Conservation (phyloP, 106 monocot species). For the Allium fistulosum region DNA sequence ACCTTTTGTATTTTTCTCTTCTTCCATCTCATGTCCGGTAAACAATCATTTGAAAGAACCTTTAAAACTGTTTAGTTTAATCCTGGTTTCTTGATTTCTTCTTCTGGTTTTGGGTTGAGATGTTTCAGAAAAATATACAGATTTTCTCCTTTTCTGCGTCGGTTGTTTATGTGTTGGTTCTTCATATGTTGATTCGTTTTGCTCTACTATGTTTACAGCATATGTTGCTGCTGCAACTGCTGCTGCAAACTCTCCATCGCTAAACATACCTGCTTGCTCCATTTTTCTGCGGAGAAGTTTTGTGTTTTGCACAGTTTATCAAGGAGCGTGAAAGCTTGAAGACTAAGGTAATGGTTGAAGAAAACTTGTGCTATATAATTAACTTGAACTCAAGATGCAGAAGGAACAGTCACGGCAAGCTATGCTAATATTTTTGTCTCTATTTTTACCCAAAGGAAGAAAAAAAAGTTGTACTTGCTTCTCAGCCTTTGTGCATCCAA, state of each 20-base stretch:
- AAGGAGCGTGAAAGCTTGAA: not conserved
- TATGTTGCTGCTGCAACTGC: slow-evolving; percentile 19
- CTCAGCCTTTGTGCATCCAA: no score
- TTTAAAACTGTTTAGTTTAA: slow-evolving; percentile 3
- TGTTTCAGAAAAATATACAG: not conserved
- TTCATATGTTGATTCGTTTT: slow-evolving; percentile 4
- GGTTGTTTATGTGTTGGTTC: not conserved
- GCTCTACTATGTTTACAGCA: slow-evolving; percentile 10
- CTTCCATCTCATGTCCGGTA: slow-evolving; percentile 9
- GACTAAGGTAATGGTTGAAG: not conserved
- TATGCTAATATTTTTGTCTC: no score
- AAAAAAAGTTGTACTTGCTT: no score
- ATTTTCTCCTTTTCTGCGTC: slow-evolving; percentile 3
- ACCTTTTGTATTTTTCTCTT: slow-evolving; percentile 1
- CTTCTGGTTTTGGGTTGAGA: slow-evolving; percentile 8
- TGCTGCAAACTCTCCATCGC: slow-evolving; percentile 19
- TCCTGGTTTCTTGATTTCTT: slow-evolving; percentile 10
- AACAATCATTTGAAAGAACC: slow-evolving; percentile 16
- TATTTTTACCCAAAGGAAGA: no score
- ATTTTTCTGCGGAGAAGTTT: not conserved
- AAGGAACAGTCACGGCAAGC: no score
- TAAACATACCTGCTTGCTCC: slow-evolving; percentile 3
- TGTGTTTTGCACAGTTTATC: not conserved
- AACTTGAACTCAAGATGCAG: no score
- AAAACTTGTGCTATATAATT: no score